A percentile compares a stretch with the other conserved stretches of the same genome.
Conservation (phyloP, 1,284 basidiomycete genomes). For the Fomes fomentarius region DNA sequence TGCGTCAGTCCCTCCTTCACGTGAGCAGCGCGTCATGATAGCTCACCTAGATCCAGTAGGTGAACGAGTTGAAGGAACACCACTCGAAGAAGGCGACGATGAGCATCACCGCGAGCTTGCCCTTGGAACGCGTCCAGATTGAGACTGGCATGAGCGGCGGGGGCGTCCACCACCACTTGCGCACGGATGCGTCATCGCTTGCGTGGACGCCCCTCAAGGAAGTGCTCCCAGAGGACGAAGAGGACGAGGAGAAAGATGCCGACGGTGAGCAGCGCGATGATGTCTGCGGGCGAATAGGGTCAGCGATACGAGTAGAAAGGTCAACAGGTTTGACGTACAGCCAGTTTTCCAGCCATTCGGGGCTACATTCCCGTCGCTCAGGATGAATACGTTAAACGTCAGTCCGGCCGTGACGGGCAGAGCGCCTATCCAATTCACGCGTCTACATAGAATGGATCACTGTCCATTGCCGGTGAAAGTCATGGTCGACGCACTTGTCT, state of each 20-base stretch:
- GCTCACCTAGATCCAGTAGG: slow-evolving; percentile 57
- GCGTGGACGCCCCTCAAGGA: slow-evolving; percentile 50
- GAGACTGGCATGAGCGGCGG: slow-evolving; percentile 75
- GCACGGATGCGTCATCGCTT: slow-evolving; percentile 28
- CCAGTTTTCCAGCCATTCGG: slow-evolving; percentile 74
- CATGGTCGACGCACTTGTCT: slow-evolving; percentile 39
- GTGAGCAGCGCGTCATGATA: no score
- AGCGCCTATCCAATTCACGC: slow-evolving; percentile 86
- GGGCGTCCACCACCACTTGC: slow-evolving; percentile 41
- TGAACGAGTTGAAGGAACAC: slow-evolving; percentile 62
- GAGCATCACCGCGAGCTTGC: slow-evolving; percentile 68
- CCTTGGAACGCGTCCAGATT: slow-evolving; percentile 71
- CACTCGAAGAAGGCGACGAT: slow-evolving; percentile 71
- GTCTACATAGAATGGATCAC: slow-evolving; percentile 25
- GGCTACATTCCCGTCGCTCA: slow-evolving; percentile 75
- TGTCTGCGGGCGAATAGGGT: slow-evolving; percentile 40
- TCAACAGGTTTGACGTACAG: slow-evolving; percentile 50
- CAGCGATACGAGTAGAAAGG: background rate
- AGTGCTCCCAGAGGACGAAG: slow-evolving; percentile 74
- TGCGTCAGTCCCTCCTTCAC: no score
- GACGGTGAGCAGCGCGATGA: slow-evolving; percentile 64
- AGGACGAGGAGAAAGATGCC: slow-evolving; percentile 58
- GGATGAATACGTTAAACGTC: slow-evolving; percentile 78
- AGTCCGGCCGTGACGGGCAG: slow-evolving; percentile 75
- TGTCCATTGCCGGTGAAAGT: no score